A percentile compares a stretch with the other conserved stretches of the same genome.
Conservation (phyloP, 768 basidiomycete species). For the Mycena sanguinolenta region DNA sequence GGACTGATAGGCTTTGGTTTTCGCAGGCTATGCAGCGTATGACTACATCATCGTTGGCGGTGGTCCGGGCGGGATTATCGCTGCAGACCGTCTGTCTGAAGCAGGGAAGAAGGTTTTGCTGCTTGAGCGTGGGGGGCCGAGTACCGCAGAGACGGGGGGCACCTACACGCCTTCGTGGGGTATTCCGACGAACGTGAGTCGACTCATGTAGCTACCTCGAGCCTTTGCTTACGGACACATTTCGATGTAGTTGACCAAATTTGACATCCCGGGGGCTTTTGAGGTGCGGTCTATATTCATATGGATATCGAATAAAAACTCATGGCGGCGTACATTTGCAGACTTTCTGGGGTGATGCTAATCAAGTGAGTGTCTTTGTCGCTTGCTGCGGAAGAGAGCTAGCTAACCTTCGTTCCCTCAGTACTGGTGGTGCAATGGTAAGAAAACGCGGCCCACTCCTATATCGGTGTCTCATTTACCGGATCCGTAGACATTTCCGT, state of each 20-base stretch:
- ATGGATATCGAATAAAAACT: neutral
- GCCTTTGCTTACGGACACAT: neutral
- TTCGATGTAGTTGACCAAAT: conserved; percentile 65
- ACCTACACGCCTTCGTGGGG: conserved; percentile 67
- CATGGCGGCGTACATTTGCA: neutral
- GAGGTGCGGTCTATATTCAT: neutral
- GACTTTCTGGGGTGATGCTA: conserved; percentile 55
- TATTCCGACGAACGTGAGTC: conserved; percentile 56
- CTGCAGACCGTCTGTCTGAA: conserved; percentile 70
- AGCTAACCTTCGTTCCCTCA: conserved; percentile 31
- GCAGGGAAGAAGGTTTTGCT: conserved; percentile 74
- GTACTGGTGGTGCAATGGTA: conserved; percentile 79
- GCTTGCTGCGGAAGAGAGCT: neutral
- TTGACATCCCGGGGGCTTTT: conserved; percentile 67
- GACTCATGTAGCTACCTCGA: neutral
- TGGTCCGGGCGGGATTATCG: conserved; percentile 70
- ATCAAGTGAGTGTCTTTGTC: conserved; percentile 1
- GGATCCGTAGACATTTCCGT: conserved; percentile 64
- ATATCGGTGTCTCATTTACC: neutral
- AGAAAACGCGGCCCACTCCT: neutral
- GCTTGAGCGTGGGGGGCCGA: conserved; percentile 74
- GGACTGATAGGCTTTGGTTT: neutral
- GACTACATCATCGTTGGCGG: conserved; percentile 71
- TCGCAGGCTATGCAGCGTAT: conserved; percentile 46
- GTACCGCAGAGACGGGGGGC: conserved; percentile 70